These are phyloP conservation scores for Macrocybe gigantea DNA, from an alignment of 768 basidiomycete species.

Conservation along the genomic window DNA sequence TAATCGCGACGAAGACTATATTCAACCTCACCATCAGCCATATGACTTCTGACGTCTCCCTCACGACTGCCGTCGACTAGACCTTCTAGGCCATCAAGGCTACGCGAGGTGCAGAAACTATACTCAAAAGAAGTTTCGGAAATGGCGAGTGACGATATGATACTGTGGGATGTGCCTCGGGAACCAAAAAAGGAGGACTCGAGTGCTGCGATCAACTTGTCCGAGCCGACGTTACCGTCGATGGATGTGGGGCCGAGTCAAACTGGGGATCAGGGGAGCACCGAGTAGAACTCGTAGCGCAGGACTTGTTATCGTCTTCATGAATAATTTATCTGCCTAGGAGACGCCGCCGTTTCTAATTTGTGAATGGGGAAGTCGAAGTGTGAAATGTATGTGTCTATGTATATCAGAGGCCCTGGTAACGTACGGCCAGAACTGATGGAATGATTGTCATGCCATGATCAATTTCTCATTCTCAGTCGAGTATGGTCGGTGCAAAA, in stretches of 20 bases:
- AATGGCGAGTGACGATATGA: slow-evolving; percentile 41
- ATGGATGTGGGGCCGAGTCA: neutral
- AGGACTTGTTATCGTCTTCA: too few species aligned
- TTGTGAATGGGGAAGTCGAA: too few species aligned
- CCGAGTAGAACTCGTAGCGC: too few species aligned
- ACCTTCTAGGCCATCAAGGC: slow-evolving; percentile 32
- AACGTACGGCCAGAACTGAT: too few species aligned
- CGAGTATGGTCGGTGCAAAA: too few species aligned
- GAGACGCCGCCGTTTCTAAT: too few species aligned
- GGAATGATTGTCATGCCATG: too few species aligned
- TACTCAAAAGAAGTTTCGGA: slow-evolving; percentile 42
- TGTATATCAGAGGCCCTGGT: too few species aligned
- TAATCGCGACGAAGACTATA: slow-evolving; percentile 13
- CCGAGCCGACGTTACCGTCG: neutral
- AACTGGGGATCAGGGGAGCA: neutral
- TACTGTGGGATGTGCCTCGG: slow-evolving; percentile 34
- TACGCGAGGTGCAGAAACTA: slow-evolving; percentile 38
- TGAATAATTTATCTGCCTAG: too few species aligned
- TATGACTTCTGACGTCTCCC: slow-evolving; percentile 44
- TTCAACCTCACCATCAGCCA: slow-evolving; percentile 20
- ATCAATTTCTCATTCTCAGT: too few species aligned
- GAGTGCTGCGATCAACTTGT: slow-evolving; percentile 1
- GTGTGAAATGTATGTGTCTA: too few species aligned
- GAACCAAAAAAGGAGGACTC: slow-evolving; percentile 7
- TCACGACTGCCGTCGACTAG: slow-evolving; percentile 34